These are phyloP conservation scores for Xylaria sp. DNA, from an alignment of 2,329 filamentous ascomycete genomes.

Conservation along the genomic window DNA sequence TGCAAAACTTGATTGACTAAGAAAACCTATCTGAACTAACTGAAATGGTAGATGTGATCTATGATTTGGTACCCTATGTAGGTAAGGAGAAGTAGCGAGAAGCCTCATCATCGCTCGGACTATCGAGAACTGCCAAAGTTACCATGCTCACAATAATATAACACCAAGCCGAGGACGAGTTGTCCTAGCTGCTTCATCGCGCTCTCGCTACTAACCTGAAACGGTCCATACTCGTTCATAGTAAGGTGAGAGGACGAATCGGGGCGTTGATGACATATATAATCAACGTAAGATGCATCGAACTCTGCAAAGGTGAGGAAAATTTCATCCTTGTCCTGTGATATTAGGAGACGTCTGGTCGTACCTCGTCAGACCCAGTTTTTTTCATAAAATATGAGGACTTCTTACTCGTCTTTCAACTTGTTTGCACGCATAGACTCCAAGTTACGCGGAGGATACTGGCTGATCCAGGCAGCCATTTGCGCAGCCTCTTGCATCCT, in stretches of 20 bases:
- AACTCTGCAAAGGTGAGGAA: slow-evolving; percentile 11
- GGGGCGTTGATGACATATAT: slow-evolving; percentile 1
- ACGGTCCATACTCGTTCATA: slow-evolving; percentile 10
- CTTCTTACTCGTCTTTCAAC: neutral
- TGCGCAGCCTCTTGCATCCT: slow-evolving; percentile 25
- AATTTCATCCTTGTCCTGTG: slow-evolving; percentile 9
- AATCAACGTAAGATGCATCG: slow-evolving; percentile 17
- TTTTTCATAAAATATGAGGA: neutral
- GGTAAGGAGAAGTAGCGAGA: no score
- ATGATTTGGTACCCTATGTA: no score
- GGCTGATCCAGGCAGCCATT: slow-evolving; percentile 25
- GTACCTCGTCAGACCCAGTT: neutral
- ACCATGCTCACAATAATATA: no score
- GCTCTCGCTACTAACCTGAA: neutral
- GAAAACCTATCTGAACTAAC: no score
- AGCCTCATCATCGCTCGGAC: no score
- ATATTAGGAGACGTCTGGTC: slow-evolving; percentile 14
- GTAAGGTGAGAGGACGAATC: neutral
- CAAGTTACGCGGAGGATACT: neutral
- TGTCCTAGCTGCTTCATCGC: neutral
- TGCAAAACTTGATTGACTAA: no score
- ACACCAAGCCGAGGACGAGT: no score
- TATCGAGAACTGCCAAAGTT: no score
- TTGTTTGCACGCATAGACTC: no score
- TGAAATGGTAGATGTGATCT: no score